phyloP scores from a whole-genome alignment of 495 filamentous ascomycete genomes.

The Trypethelium eluteriae region DNA sequence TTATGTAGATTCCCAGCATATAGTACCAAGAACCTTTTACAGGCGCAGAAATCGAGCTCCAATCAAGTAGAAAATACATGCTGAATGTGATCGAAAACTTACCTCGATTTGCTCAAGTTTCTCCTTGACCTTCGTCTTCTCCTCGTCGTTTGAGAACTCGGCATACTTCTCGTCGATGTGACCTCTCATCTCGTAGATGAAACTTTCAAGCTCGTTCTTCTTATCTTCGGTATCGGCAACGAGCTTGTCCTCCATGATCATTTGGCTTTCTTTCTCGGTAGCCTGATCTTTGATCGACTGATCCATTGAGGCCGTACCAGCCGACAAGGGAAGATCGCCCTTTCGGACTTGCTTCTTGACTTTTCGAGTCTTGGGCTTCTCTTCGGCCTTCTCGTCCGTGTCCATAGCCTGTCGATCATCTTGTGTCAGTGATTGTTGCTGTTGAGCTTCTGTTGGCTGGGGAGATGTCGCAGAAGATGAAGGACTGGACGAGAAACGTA shows the following conservation, averaged over 20 bases:
- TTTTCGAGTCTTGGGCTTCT: slow-evolving; percentile 87
- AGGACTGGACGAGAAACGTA: not conserved
- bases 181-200: slow-evolving; percentile 90
- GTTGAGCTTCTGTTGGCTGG: not conserved
- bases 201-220: slow-evolving; percentile 98
- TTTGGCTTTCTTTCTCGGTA: slow-evolving; percentile 73
- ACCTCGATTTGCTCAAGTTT: slow-evolving; percentile 82
- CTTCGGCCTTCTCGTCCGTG: slow-evolving; percentile 55
- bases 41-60: not conserved
- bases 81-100: slow-evolving; percentile 33
- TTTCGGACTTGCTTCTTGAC: slow-evolving; percentile 99
- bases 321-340: slow-evolving; percentile 83
- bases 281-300: slow-evolving; percentile 53
- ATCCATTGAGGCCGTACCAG: slow-evolving; percentile 75
- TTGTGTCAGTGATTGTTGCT: slow-evolving; percentile 15
- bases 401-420: slow-evolving; percentile 71
- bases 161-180: slow-evolving; percentile 88
- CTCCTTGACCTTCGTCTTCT: slow-evolving; percentile 74
- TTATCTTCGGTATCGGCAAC: slow-evolving; percentile 97
- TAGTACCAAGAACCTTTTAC: not conserved
- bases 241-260: slow-evolving; percentile 98
- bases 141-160: slow-evolving; percentile 81
- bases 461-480: not conserved
- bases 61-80: not conserved
- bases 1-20: no score